Percentiles rank a stretch among this genome's conserved stretches.
Conservation (phyloP, 768 basidiomycete species). For the Paxillus involutus region DNA sequence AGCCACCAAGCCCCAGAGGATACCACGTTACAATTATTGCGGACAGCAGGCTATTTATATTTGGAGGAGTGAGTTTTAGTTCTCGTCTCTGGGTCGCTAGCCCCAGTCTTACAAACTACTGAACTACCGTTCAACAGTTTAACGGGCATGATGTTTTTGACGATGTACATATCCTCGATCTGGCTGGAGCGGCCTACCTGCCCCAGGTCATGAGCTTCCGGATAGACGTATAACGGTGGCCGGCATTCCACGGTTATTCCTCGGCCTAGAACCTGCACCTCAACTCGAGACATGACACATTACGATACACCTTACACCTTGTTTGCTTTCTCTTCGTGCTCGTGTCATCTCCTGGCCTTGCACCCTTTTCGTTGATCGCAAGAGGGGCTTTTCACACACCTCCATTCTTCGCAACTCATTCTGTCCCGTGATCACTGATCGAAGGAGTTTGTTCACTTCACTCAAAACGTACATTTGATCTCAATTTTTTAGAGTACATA, state of each 20-base stretch:
- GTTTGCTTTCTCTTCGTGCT: background rate
- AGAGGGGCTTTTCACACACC: slow-evolving; percentile 1
- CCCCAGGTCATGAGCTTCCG: slow-evolving; percentile 84
- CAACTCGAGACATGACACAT: background rate
- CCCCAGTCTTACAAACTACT: background rate
- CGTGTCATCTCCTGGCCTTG: background rate
- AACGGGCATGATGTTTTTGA: slow-evolving; percentile 84
- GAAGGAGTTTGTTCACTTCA: slow-evolving; percentile 19
- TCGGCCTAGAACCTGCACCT: background rate
- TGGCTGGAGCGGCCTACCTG: slow-evolving; percentile 85
- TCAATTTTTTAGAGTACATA: slow-evolving; percentile 46
- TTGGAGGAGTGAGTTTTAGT: slow-evolving; percentile 59
- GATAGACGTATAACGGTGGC: slow-evolving; percentile 42
- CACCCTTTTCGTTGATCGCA: slow-evolving; percentile 17
- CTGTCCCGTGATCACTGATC: too few species aligned
- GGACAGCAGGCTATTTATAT: slow-evolving; percentile 81
- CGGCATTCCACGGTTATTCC: background rate
- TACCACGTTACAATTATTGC: slow-evolving; percentile 84
- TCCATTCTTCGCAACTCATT: background rate
- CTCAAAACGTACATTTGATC: slow-evolving; percentile 40
- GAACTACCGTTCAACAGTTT: slow-evolving; percentile 35
- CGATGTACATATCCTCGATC: slow-evolving; percentile 82
- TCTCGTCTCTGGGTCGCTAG: background rate
- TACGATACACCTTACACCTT: background rate
- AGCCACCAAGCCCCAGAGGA: slow-evolving; percentile 70